Conservation (phyloP, 2,329 filamentous ascomycete species). For the Exophiala alcalophila region DNA sequence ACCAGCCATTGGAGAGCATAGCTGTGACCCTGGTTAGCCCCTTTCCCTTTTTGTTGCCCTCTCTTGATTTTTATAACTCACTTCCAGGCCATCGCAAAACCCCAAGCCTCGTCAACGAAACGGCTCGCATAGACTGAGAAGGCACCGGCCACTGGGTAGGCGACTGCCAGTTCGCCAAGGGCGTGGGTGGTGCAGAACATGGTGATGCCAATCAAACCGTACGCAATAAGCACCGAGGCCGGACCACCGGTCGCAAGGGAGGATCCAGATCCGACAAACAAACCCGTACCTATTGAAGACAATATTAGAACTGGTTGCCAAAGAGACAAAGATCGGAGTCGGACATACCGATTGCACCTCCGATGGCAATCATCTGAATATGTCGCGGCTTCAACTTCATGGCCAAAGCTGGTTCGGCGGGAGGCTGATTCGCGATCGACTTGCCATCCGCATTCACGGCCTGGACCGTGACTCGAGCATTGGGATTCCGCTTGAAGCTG, state of each 20-base stretch:
- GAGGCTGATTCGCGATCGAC: slow-evolving; percentile 61
- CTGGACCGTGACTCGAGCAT: slow-evolving; percentile 37
- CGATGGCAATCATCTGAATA: slow-evolving; percentile 96
- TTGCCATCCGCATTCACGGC: slow-evolving; percentile 52
- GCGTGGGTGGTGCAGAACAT: slow-evolving; percentile 89
- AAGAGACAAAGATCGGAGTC: slow-evolving; percentile 5
- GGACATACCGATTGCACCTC: slow-evolving; percentile 58
- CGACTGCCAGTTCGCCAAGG: slow-evolving; percentile 85
- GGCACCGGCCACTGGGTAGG: slow-evolving; percentile 85
- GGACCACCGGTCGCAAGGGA: slow-evolving; percentile 71
- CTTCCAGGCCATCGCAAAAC: slow-evolving; percentile 95
- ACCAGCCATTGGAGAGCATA: slow-evolving; percentile 87
- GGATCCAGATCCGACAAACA: slow-evolving; percentile 79
- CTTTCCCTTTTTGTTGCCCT: neutral
- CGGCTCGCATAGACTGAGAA: slow-evolving; percentile 89
- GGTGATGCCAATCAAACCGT: slow-evolving; percentile 76
- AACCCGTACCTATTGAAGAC: slow-evolving; percentile 69
- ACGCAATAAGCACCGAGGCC: slow-evolving; percentile 72
- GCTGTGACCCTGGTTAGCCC: slow-evolving; percentile 42
- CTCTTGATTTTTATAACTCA: slow-evolving; percentile 43
- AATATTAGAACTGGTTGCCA: neutral
- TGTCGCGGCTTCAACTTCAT: slow-evolving; percentile 79
- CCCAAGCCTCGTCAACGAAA: slow-evolving; percentile 93
- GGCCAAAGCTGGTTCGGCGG: slow-evolving; percentile 69
- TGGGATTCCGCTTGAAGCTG: slow-evolving; percentile 47